Conservation (phyloP, 2,329 filamentous ascomycete genomes). For the Penicillium palitans region DNA sequence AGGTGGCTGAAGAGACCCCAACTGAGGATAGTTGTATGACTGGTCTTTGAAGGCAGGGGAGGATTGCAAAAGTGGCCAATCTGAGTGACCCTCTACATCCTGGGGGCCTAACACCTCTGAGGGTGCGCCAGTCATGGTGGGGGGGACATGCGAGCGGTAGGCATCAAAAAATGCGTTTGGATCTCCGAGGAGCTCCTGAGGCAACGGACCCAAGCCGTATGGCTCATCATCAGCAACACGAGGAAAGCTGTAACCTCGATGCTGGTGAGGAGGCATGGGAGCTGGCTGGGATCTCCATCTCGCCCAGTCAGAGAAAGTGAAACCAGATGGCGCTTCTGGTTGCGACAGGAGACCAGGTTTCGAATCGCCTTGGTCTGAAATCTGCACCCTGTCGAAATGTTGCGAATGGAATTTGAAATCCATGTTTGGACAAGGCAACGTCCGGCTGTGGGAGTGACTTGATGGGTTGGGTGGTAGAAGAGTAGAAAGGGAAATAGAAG, state of each 20-base stretch:
- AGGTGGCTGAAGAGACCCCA: slow-evolving; percentile 10
- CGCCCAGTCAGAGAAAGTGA: slow-evolving; percentile 23
- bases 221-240: neutral
- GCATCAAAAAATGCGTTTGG: neutral
- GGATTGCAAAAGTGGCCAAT: neutral
- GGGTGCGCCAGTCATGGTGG: neutral
- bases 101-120: neutral
- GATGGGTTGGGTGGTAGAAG: neutral
- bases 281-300: slow-evolving; percentile 23
- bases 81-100: neutral
- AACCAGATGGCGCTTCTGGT: slow-evolving; percentile 20
- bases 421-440: slow-evolving; percentile 17
- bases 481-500: slow-evolving; percentile 7
- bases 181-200: neutral
- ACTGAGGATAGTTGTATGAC: slow-evolving; percentile 1
- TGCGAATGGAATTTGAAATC: slow-evolving; percentile 22
- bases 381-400: slow-evolving; percentile 22
- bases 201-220: slow-evolving; percentile 2
- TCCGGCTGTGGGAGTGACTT: neutral
- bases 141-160: neutral
- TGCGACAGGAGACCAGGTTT: slow-evolving; percentile 20
- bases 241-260: slow-evolving; percentile 15
- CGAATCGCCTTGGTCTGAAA: slow-evolving; percentile 23
- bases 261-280: slow-evolving; percentile 20
- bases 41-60: neutral